Percentiles rank a stretch among this genome's conserved stretches.
These are phyloP conservation scores for Aspergillus novofumigatus DNA, from an alignment of 2,329 filamentous ascomycete species.

Conservation along the genomic window DNA sequence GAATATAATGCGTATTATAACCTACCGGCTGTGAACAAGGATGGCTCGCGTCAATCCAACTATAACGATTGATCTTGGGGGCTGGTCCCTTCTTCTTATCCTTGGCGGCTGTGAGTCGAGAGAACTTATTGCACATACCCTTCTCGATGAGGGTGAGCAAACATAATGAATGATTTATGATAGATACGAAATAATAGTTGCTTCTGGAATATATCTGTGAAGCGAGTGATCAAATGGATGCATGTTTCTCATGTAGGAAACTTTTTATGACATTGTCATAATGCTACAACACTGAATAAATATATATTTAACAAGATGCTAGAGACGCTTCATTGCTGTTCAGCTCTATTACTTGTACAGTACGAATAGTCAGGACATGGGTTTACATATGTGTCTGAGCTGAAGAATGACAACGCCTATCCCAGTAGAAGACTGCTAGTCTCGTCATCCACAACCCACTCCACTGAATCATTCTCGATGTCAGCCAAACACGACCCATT, in stretches of 20 bases:
- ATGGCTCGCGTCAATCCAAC: conserved; percentile 53
- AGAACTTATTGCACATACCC: background rate
- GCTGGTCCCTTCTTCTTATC: background rate
- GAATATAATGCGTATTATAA: conserved; percentile 47
- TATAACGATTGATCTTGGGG: conserved; percentile 49
- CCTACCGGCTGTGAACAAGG: conserved; percentile 51
- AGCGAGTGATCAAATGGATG: background rate
- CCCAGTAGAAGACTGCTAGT: background rate
- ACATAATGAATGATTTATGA: background rate
- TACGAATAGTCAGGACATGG: background rate
- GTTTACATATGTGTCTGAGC: background rate
- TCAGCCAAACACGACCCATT: conserved; percentile 27
- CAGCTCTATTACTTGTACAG: background rate
- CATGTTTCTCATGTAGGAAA: background rate
- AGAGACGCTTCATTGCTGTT: background rate
- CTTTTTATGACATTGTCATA: background rate
- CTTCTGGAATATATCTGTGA: background rate
- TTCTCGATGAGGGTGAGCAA: background rate
- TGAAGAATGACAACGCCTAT: background rate
- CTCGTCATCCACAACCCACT: background rate
- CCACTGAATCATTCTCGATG: conserved; percentile 2
- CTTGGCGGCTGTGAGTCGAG: background rate
- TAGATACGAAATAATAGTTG: background rate
- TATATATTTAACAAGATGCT: background rate
- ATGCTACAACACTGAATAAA: background rate